Evolutionary conservation across 2,329 filamentous ascomycete genomes (phyloP), one percentile per base, ranked within the genome.

Genomic region (Aspergillus caelatus): DNA sequence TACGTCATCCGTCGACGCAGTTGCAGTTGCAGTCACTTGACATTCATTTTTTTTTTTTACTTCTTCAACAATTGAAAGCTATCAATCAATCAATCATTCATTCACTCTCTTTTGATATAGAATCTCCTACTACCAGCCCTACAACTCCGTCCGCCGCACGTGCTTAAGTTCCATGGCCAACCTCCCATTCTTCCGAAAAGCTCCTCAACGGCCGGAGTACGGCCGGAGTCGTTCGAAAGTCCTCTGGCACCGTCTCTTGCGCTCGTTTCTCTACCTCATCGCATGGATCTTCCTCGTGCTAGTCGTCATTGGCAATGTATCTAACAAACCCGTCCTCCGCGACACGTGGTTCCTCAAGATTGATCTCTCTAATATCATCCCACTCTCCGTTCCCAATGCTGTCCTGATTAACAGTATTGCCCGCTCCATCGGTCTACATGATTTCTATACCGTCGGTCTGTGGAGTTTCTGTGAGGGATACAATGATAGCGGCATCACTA

Each of bases 401-500:
- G 80, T 85, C 28, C 84, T 97, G 53, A 90, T 96, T 78, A 96
- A 96, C 81, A 93, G 89, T 53, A 93, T 97, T 68, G 93, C 93
- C 4, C 89, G 92, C 58, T 92, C 90, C 26, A 83, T 97, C 60
- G 94, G 94, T 34, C 84, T 97, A 56, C 93, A 96, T 76, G 94
- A 97, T 78, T 97, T 96, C 79, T 97, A 97, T 78, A 91, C 93
- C 72, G 91, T 96, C 32, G 94, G 94, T 7, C 80, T 97, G 46
- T 98, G 94, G 94, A 90, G 89, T 64, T 97, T 91, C 77, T 98
- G 94, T 78, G 92, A 96, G 77, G 94, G 94, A 23, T 96, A 94
- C 77, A 82, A 87, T 61, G 84, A 86, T 70, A 83, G 89, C 78
- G 78, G 78, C 11, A 88, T 95, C 66, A 94, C 92, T 0, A 80